Base-by-base conservation (phyloP, 2,329 filamentous ascomycete species). In the Sporothrix dimorphospora region DNA sequence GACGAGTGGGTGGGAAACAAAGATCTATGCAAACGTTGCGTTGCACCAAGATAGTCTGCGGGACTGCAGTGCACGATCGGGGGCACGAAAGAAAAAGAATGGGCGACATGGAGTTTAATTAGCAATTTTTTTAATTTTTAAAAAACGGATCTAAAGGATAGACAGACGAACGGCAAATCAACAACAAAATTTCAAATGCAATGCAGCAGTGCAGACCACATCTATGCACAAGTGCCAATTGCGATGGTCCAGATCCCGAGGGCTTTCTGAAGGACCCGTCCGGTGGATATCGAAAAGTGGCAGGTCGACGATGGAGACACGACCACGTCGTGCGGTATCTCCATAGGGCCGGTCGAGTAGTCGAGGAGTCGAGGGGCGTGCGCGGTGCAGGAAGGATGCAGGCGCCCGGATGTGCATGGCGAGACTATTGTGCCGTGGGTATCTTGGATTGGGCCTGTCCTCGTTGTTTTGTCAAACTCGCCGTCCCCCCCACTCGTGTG, bases 221-320 rank as follows among this genome's bases (percentile, higher is more conserved):
- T n/a, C 19, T 8, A 66, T 66, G 42, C 42, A 66, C 9, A 19
- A 66, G 63, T n/a, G n/a, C 59, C n/a, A 63, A 63, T 63, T 42
- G 30, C 30, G 30, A 34, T 34, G 30, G 30, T 34, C 30, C 30
- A 34, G 30, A 34, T 34, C 30, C 30, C 30, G 30, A 34, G 30
- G 30, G 30, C 30, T 34, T 34, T 34, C 30, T 34, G 6, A 34
- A 34, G 30, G 30, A 34, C 30, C 30, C 30, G 30, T 34, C 30
- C 6, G 30, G 30, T 34, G 30, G 30, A 34, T 34, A 6, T 34
- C 30, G 6, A 6, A 34, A 34, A 34, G 30, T 34, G 30, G 30
- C 30, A 34, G 30, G 21, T 12, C 12, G n/a, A 11, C 49, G 11
- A 53, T 8, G 49, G n/a, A 24, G n/a, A 19, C 45, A 47, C 9